Percentiles rank a stretch among this genome's conserved stretches.
phyloP scores from a whole-genome alignment of 176 grass and related monocot genomes.

The Aegilops tauschii region DNA sequence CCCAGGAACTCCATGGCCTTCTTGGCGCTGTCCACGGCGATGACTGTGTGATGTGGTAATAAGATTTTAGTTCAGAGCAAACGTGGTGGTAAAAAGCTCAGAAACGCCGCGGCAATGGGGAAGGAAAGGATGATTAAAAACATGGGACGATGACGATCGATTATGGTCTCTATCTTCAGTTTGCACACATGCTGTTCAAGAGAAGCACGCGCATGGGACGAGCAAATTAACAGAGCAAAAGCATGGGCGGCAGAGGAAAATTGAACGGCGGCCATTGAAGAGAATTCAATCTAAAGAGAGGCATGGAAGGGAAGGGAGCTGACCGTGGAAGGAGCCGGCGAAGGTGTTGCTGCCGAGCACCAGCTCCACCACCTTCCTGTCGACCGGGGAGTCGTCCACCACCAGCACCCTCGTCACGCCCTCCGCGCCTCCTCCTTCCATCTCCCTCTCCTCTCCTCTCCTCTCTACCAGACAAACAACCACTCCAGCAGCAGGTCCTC shows the following conservation, averaged over 20 bases:
- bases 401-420: constrained; percentile 72
- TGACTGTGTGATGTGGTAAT: constrained; percentile 41
- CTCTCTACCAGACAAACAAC: neutral
- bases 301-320: neutral
- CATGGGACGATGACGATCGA: neutral
- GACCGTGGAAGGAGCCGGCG: constrained; percentile 69
- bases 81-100: neutral
- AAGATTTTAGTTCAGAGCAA: neutral
- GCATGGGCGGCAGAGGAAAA: neutral
- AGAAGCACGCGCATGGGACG: neutral
- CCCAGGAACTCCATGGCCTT: constrained; percentile 95
- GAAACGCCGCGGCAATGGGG: neutral
- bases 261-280: neutral
- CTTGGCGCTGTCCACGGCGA: constrained; percentile 83
- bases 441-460: constrained; percentile 2
- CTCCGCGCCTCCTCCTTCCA: constrained; percentile 18
- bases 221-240: neutral
- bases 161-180: neutral
- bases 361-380: constrained; percentile 67
- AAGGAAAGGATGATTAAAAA: neutral
- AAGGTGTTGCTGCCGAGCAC: constrained; percentile 64
- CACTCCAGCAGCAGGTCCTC: neutral
- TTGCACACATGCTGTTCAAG: neutral
- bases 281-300: neutral
- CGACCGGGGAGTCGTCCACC: constrained; percentile 86